Percentiles rank a stretch among this genome's conserved stretches.
These are phyloP conservation scores for Silene latifolia DNA, from an alignment of 148 eudicot genomes.

Conservation along the genomic window DNA sequence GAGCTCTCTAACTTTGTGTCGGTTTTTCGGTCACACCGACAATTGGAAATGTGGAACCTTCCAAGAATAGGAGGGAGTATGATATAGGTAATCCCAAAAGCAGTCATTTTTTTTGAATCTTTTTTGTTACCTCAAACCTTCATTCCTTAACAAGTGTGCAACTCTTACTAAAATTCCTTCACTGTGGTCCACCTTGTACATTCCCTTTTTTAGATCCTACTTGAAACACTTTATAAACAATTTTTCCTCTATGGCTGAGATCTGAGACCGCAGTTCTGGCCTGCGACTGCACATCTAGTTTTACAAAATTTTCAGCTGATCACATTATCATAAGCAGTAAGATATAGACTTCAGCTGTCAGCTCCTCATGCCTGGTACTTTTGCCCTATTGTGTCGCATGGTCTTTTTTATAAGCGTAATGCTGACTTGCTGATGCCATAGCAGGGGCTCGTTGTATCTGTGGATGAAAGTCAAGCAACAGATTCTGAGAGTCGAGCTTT, in stretches of 20 bases:
- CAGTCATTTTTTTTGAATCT: neutral
- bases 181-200: neutral
- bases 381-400: neutral
- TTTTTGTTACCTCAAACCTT: neutral
- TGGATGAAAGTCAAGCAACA: conserved; percentile 21
- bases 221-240: neutral
- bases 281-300: neutral
- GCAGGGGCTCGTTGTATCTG: conserved; percentile 27
- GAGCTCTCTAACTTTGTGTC: too few relatives aligned
- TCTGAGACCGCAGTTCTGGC: neutral
- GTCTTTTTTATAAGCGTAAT: conserved; percentile 7
- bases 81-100: neutral
- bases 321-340: neutral
- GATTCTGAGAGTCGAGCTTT: conserved; percentile 22
- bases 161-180: neutral
- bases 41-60: too few relatives aligned
- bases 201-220: neutral
- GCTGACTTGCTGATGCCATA: conserved; percentile 9
- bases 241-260: neutral
- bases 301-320: neutral
- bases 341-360: conserved; percentile 2
- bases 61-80: too few relatives aligned
- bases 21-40: too few relatives aligned
- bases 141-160: neutral
- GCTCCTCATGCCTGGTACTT: neutral